A percentile compares a stretch with the other conserved stretches of the same genome.
Evolutionary conservation across 495 filamentous ascomycete genomes (phyloP).

Genomic region (Penicillium fimorum): DNA sequence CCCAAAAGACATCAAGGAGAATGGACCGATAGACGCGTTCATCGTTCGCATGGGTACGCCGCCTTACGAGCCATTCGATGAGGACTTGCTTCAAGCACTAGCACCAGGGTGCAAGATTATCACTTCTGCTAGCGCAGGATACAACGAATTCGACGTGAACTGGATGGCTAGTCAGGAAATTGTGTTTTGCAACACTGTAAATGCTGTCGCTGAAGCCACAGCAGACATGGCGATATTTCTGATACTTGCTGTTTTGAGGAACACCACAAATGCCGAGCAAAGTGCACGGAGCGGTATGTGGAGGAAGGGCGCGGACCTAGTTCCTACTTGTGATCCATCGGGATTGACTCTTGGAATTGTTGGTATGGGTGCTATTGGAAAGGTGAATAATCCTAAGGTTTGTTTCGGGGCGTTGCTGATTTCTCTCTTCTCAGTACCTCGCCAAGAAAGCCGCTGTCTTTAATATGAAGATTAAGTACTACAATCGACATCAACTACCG

Average conservation of each 20-base stretch:
- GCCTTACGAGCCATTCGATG: too few species aligned
- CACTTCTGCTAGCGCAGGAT: too few species aligned
- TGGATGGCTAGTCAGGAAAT: too few species aligned
- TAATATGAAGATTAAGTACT: neutral
- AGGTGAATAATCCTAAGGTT: conserved; percentile 50
- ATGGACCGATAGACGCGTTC: too few species aligned
- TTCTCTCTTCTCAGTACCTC: too few species aligned
- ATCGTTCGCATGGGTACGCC: too few species aligned
- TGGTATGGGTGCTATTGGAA: conserved; percentile 76
- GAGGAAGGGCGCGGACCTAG: conserved; percentile 21
- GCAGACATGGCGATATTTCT: conserved; percentile 69
- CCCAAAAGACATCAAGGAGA: too few species aligned
- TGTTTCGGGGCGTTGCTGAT: conserved; percentile 34
- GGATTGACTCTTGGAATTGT: conserved; percentile 63
- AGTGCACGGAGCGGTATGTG: conserved; percentile 51
- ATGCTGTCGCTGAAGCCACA: conserved; percentile 68
- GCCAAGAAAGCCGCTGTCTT: conserved; percentile 44
- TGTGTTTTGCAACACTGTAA: conserved; percentile 8
- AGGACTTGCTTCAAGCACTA: too few species aligned
- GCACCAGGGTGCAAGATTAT: too few species aligned
- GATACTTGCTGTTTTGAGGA: conserved; percentile 62
- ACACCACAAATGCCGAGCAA: conserved; percentile 53
- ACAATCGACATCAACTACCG: neutral
- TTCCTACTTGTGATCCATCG: conserved; percentile 49
- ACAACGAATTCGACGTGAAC: too few species aligned